Base-by-base conservation (phyloP, 2,329 filamentous ascomycete species). In the Colletotrichum camelliae region DNA sequence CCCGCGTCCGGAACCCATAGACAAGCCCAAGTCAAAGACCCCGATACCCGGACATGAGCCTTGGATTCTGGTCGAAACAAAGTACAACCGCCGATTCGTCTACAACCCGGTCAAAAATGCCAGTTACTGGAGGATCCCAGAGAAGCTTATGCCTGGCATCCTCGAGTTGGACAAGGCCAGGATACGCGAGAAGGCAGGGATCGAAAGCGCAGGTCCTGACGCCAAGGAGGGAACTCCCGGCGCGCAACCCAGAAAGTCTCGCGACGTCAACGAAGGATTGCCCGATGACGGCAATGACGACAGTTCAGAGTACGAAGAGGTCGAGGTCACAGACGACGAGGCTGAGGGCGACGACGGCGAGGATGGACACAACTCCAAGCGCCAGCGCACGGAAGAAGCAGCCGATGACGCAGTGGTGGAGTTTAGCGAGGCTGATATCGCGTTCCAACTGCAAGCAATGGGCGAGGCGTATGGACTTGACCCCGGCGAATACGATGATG, bases 121-220 rank as follows among this genome's bases (percentile, higher is more conserved):
- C 79, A 98, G 96, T 84, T 96, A 96, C 84, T 99, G 97, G 97
- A 95, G 95, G 81, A 97, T 98, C 80, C 97, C 97, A 0, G 92
- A 95, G 71, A 93, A 97, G 82, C 89, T 99, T 43, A 93, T 96
- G 89, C 93, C 94, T 76, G 95, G 92, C 16, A 94, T 97, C 70
- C 79, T 93, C 67, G 90, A 92, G 77, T 87, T 95, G 71, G 95
- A 98, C 83, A 92, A 94, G 82, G 92, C 93, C 78, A 91, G 91
- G 75, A 93, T 93, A 85, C 87, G 91, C 85, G 85, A 90, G 80
- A 91, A 92, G 85, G 88, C 87, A 0, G 74, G 74, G 5, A 74
- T 76, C 13, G 27, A 39, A 15, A 52, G 81, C 80, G 1, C 82
- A 80, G 3, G 77, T 29, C 79, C 74, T 29, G 75, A 72, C 37